Evolutionary conservation across 2,329 filamentous ascomycete genomes (phyloP).

Genomic region (Fusarium albosuccineum): DNA sequence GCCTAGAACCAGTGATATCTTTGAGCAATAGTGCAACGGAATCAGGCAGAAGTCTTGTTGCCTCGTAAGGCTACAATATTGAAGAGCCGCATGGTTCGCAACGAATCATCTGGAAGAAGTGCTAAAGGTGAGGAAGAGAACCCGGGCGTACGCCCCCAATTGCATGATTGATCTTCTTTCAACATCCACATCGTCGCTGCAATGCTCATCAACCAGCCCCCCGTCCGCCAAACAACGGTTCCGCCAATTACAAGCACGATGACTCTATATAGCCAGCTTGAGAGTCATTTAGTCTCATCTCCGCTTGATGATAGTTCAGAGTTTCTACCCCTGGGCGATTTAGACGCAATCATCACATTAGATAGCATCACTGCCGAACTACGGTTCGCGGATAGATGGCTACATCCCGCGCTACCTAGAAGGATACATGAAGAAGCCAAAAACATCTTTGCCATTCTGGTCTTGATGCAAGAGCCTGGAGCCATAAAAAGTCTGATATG

Average conservation of each 20-base stretch:
- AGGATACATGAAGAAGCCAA: conserved; percentile 5
- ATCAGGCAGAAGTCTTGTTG: background rate
- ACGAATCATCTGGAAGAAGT: background rate
- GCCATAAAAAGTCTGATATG: conserved; percentile 9
- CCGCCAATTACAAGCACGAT: background rate
- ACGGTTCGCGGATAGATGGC: background rate
- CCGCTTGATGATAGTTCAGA: background rate
- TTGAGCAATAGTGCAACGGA: too few relatives aligned
- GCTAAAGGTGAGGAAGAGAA: background rate
- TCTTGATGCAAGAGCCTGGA: conserved; percentile 17
- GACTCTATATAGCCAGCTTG: background rate
- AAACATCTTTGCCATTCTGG: conserved; percentile 25
- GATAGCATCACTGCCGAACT: background rate
- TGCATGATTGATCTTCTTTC: background rate
- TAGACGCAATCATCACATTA: conserved; percentile 2
- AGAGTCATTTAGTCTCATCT: background rate
- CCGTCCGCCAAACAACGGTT: too few relatives aligned
- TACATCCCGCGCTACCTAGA: background rate
- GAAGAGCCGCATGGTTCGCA: conserved; percentile 12
- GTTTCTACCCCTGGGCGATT: conserved; percentile 3
- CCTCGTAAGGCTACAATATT: background rate
- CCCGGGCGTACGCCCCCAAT: too few relatives aligned
- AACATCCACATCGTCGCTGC: background rate
- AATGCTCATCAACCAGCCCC: background rate
- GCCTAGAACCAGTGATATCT: too few relatives aligned